phyloP scores from a whole-genome alignment of 2,329 filamentous ascomycete species.

The Bipolaris bicolor region DNA sequence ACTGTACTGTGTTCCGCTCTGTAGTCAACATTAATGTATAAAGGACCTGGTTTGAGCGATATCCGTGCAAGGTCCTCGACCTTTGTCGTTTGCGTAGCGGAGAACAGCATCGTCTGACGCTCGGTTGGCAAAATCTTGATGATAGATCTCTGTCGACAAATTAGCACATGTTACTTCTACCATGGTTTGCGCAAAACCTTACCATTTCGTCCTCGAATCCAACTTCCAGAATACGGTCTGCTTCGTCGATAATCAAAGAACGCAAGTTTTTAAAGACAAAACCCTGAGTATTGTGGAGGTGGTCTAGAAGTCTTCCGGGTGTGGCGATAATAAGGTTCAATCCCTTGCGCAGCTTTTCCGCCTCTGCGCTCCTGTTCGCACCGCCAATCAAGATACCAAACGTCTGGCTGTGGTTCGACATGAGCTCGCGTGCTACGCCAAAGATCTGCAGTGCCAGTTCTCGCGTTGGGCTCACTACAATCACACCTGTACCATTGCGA shows the following conservation, averaged over 20 bases:
- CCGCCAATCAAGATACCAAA: slow-evolving; percentile 97
- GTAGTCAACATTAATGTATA: slow-evolving; percentile 97
- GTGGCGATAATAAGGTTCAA: slow-evolving; percentile 95
- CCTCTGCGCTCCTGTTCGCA: slow-evolving; percentile 87
- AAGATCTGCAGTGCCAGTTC: slow-evolving; percentile 61
- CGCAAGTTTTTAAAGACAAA: slow-evolving; percentile 94
- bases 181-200: not conserved
- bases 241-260: slow-evolving; percentile 93
- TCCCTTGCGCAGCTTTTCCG: slow-evolving; percentile 91
- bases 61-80: slow-evolving; percentile 96
- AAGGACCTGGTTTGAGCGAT: slow-evolving; percentile 84
- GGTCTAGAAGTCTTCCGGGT: slow-evolving; percentile 88
- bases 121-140: slow-evolving; percentile 82
- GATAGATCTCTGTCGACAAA: slow-evolving; percentile 67
- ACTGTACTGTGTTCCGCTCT: slow-evolving; percentile 89
- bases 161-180: not conserved
- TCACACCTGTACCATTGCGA: slow-evolving; percentile 81
- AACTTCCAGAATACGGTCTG: slow-evolving; percentile 93
- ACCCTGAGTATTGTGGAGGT: slow-evolving; percentile 87
- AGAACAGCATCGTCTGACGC: slow-evolving; percentile 97
- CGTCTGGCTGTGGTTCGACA: slow-evolving; percentile 92
- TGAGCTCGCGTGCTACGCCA: slow-evolving; percentile 89
- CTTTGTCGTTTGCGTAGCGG: slow-evolving; percentile 96
- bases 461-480: slow-evolving; percentile 71
- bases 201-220: slow-evolving; percentile 97